These are phyloP conservation scores for Beauveria bassiana DNA, from an alignment of 2,329 filamentous ascomycete genomes.

Conservation along the genomic window DNA sequence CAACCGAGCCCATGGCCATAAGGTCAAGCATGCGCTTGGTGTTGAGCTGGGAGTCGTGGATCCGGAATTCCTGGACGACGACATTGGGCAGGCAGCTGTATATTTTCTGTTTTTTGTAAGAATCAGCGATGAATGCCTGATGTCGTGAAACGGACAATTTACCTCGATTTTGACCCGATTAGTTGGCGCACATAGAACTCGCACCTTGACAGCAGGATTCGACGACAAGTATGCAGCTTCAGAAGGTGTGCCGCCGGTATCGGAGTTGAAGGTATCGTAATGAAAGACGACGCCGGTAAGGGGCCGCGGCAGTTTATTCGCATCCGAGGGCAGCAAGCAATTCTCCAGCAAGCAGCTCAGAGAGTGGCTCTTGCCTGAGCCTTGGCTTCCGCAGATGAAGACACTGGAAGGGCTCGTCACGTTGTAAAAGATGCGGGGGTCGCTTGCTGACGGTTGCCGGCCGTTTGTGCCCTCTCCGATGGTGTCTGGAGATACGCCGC, in stretches of 20 bases:
- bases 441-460: background rate
- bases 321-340: conserved; percentile 38
- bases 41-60: conserved; percentile 46
- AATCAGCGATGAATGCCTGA: background rate
- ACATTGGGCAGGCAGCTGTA: conserved; percentile 38
- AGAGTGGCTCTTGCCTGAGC: conserved; percentile 57
- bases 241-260: conserved; percentile 41
- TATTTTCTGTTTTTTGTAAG: conserved; percentile 20
- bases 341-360: conserved; percentile 50
- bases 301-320: conserved; percentile 40
- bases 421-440: conserved; percentile 36
- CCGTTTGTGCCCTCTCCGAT: background rate
- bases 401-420: conserved; percentile 44
- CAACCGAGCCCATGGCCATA: conserved; percentile 42
- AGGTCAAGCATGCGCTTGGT: conserved; percentile 51
- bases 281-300: conserved; percentile 58
- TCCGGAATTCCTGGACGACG: conserved; percentile 39
- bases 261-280: conserved; percentile 49
- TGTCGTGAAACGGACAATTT: background rate
- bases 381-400: conserved; percentile 59
- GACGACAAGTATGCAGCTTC: conserved; percentile 52
- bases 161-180: conserved; percentile 37
- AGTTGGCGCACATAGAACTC: conserved; percentile 47
- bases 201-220: conserved; percentile 34
- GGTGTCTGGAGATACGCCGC: background rate